phyloP scores from a whole-genome alignment of 2,329 filamentous ascomycete species.

The Sclerotinia trifoliorum region DNA sequence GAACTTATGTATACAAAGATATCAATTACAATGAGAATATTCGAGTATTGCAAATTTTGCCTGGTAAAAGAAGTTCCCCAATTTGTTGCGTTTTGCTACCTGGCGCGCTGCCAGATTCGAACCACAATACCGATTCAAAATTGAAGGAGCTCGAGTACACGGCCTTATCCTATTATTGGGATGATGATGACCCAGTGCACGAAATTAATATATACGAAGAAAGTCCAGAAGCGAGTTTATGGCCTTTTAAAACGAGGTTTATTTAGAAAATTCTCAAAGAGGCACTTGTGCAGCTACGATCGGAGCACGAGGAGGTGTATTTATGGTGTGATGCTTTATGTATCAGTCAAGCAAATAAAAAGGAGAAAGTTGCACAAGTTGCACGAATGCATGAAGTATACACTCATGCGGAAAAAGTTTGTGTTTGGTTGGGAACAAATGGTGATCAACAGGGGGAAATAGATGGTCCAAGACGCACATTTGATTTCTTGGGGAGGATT shows the following conservation, averaged over 20 bases:
- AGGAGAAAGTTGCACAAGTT: conserved; percentile 25
- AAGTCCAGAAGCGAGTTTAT: neutral
- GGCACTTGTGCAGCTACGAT: conserved; percentile 21
- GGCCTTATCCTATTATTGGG: conserved; percentile 11
- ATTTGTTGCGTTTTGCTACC: conserved; percentile 25
- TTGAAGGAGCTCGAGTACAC: neutral
- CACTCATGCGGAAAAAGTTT: conserved; percentile 23
- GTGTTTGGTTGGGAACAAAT: conserved; percentile 25
- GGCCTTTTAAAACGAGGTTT: conserved; percentile 4
- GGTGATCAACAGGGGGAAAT: conserved; percentile 3
- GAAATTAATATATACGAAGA: conserved; percentile 11
- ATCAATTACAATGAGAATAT: conserved; percentile 25
- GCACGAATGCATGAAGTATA: conserved; percentile 27
- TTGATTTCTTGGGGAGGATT: conserved; percentile 24
- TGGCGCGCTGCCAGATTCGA: conserved; percentile 4
- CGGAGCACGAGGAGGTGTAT: conserved; percentile 2
- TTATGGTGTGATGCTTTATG: conserved; percentile 29
- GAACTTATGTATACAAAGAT: conserved; percentile 17
- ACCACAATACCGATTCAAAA: neutral
- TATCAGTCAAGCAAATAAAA: conserved; percentile 27
- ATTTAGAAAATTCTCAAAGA: conserved; percentile 24
- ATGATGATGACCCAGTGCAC: neutral
- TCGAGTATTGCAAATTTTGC: conserved; percentile 23
- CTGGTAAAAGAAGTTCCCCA: neutral
- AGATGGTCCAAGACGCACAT: conserved; percentile 8